Evolutionary conservation across 805 yeast species (phyloP).

Genomic region (Pichia sporocuriosa): DNA sequence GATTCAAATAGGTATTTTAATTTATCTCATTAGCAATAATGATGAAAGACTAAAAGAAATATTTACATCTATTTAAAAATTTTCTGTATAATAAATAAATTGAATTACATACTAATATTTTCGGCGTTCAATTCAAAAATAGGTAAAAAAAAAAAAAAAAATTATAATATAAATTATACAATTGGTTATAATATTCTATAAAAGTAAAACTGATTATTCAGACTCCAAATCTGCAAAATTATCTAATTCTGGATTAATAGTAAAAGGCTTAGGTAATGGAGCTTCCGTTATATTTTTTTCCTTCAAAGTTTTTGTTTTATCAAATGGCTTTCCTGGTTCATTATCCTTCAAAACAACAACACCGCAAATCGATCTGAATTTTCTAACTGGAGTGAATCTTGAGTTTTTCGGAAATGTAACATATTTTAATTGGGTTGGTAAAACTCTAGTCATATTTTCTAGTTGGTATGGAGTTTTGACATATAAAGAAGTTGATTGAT

Average conservation of each 20-base stretch:
- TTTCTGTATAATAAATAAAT: no score
- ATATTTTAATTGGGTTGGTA: slow-evolving; percentile 82
- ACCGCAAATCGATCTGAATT: slow-evolving; percentile 61
- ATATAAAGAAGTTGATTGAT: slow-evolving; percentile 37
- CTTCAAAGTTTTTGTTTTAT: slow-evolving; percentile 74
- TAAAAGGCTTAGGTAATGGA: slow-evolving; percentile 66
- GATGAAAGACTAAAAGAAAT: no score
- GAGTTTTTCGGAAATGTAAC: slow-evolving; percentile 69
- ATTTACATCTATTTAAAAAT: no score
- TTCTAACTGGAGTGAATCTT: slow-evolving; percentile 78
- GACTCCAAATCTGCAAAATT: slow-evolving; percentile 22
- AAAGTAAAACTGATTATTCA: slow-evolving; percentile 5
- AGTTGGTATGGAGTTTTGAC: slow-evolving; percentile 62
- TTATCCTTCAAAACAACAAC: slow-evolving; percentile 66
- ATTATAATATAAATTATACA: no score
- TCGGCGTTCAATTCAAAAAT: no score
- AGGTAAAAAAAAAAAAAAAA: no score
- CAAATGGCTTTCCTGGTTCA: slow-evolving; percentile 52
- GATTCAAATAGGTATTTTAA: slow-evolving; percentile 34
- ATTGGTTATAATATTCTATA: no score
- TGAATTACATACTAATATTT: no score
- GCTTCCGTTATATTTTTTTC: slow-evolving; percentile 70
- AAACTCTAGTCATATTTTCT: slow-evolving; percentile 76
- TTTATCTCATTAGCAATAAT: not conserved
- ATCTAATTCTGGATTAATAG: slow-evolving; percentile 41